Evolutionary conservation across 306 rosid species (phyloP), one percentile per base, ranked within the genome.

Genomic region (Cucurbita ficifolia): DNA sequence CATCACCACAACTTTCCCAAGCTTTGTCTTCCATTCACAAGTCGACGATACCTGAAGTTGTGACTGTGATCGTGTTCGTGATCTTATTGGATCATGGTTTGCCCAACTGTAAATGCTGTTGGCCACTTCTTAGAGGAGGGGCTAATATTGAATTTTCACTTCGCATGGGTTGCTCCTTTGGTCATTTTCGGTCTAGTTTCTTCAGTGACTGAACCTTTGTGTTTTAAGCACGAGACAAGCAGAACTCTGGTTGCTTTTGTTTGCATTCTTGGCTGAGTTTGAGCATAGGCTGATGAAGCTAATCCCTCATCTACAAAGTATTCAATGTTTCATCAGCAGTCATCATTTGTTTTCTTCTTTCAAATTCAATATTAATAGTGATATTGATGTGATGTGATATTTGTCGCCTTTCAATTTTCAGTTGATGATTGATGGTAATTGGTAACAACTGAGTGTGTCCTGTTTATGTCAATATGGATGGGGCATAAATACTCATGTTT

Each of bases 1-100:
- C 59, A 70, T 70, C 40, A 70, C 74, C 45, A 70, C 74, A 6
- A 70, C 74, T 17, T 70, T 70, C 74, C 74, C 74, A 2, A 70
- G 74, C 58, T 70, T 70, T 0, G 74, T 70, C 16, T 70, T 70
- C 46, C 74, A 70, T 29, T 48, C 74, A 9, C 74, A 70, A 49
- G 74, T 70, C 21, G 74, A 70, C 17, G 74, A 49, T 70, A 43
- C 72, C 72, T 67, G 59, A 70, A 48, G 58, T 70, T 5, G 46
- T 59, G 64, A 29, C 13, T 16, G 38, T 68, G 55, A 45, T 65
- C 3, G 48, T 43, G 50, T 10, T 49, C 2, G 40, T 56, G 63
- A 22, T 22, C 49, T 18, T 68, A 42, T 49, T 16, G 43, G 29
- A 70, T 70, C 74, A 49, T 50, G 74, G 74, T 48, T 24, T 70